Evolutionary conservation across 2,329 filamentous ascomycete species (phyloP).

Genomic region (Biscogniauxia mediterranea): DNA sequence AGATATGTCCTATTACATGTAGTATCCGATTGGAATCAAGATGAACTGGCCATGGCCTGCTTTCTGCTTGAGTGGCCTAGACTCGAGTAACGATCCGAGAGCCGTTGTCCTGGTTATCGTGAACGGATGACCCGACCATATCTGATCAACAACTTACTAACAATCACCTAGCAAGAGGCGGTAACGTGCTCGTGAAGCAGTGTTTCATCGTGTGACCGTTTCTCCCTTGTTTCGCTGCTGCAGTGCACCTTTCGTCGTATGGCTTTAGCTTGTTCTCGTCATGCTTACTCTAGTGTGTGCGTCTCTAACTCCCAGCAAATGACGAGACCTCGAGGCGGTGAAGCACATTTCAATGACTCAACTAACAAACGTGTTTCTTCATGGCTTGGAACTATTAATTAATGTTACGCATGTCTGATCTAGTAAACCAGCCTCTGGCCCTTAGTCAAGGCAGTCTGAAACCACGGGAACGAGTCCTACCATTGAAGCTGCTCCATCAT

Average conservation of each 20-base stretch:
- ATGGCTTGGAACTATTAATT: slow-evolving; percentile 6
- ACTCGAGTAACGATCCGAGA: background rate
- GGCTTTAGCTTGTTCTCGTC: slow-evolving; percentile 7
- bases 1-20: background rate
- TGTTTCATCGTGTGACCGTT: slow-evolving; percentile 9
- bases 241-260: slow-evolving; percentile 7
- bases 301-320: background rate
- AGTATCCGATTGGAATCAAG: slow-evolving; percentile 9
- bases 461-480: background rate
- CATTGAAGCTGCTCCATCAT: background rate
- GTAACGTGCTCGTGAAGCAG: slow-evolving; percentile 10
- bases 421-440: background rate
- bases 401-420: slow-evolving; percentile 1
- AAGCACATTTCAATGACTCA: slow-evolving; percentile 4
- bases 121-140: slow-evolving; percentile 1
- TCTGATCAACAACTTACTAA: slow-evolving; percentile 3
- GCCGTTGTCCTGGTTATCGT: background rate
- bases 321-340: background rate
- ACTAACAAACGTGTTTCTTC: background rate
- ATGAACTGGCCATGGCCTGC: slow-evolving; percentile 1
- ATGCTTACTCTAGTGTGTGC: background rate
- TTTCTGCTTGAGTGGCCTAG: background rate
- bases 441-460: background rate
- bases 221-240: slow-evolving; percentile 8
- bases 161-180: slow-evolving; percentile 1